phyloP scores from a whole-genome alignment of 495 filamentous ascomycete species.

The Aspergillus saccharolyticus region DNA sequence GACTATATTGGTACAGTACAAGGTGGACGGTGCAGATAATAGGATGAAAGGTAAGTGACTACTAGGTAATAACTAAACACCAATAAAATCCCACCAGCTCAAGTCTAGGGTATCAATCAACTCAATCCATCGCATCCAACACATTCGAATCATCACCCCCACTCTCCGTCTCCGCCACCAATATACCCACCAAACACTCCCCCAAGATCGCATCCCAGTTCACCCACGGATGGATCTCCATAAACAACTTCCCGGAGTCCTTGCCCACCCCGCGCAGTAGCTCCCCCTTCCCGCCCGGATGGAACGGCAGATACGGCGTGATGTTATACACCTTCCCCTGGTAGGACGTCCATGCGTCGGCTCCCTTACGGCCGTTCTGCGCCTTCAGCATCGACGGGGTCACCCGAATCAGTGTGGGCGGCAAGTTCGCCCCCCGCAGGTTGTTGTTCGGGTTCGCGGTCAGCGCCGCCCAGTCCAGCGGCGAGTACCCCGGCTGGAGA shows the following conservation, averaged over 20 bases:
- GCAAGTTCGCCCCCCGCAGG: constrained; percentile 56
- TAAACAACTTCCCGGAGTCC: constrained; percentile 69
- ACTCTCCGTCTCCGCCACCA: constrained; percentile 69
- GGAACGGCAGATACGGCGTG: constrained; percentile 80
- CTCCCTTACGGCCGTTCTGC: constrained; percentile 73
- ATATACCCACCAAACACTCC: constrained; percentile 77
- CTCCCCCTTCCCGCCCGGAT: constrained; percentile 87
- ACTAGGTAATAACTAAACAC: too few relatives aligned
- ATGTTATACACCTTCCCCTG: constrained; percentile 91
- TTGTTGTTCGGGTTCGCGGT: constrained; percentile 58
- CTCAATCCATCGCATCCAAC: constrained; percentile 70
- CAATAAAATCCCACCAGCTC: too few relatives aligned
- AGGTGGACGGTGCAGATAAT: too few relatives aligned
- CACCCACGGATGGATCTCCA: constrained; percentile 94
- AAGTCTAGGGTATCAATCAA: background rate
- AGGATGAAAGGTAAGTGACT: too few relatives aligned
- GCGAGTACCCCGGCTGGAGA: constrained; percentile 81
- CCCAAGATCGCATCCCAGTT: constrained; percentile 93
- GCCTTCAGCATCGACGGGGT: constrained; percentile 70
- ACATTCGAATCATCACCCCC: constrained; percentile 33
- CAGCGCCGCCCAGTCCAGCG: constrained; percentile 90
- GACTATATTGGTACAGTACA: too few relatives aligned
- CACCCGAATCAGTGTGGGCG: constrained; percentile 55
- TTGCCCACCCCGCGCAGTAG: constrained; percentile 72
- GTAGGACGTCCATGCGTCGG: constrained; percentile 83